These are phyloP conservation scores for Aspergillus chevalieri DNA, from an alignment of 2,329 filamentous ascomycete genomes.

Conservation along the genomic window DNA sequence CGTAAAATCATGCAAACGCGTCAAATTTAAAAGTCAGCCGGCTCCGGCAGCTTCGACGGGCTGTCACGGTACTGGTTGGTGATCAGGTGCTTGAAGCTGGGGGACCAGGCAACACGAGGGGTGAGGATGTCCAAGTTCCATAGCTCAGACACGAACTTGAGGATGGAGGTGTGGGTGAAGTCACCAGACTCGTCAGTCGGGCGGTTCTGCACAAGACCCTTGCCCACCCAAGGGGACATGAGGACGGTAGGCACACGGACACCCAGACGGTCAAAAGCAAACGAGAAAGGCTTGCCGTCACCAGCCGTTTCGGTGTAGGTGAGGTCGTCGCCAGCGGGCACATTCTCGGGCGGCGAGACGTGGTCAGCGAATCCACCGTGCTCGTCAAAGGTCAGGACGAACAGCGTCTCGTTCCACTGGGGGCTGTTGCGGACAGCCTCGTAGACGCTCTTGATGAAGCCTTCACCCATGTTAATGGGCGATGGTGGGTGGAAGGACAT, in stretches of 20 bases:
- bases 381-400: conserved; percentile 45
- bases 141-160: conserved; percentile 39
- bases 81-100: conserved; percentile 32
- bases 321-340: conserved; percentile 35
- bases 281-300: conserved; percentile 32
- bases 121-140: conserved; percentile 38
- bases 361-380: conserved; percentile 46
- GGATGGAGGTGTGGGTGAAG: conserved; percentile 42
- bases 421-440: conserved; percentile 40
- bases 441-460: conserved; percentile 43
- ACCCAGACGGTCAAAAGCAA: conserved; percentile 39
- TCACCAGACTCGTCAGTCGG: conserved; percentile 33
- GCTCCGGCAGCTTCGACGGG: conserved; percentile 18
- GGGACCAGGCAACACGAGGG: conserved; percentile 32
- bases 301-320: conserved; percentile 28
- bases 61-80: conserved; percentile 17
- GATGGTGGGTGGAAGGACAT: conserved; percentile 44
- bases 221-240: conserved; percentile 41
- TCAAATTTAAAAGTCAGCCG: conserved; percentile 16
- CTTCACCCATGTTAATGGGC: conserved; percentile 41
- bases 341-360: conserved; percentile 35
- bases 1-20: neutral
- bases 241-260: conserved; percentile 40
- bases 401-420: conserved; percentile 44
- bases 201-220: conserved; percentile 36